Evolutionary conservation across 768 basidiomycete genomes (phyloP).

Genomic region (Pulveroboletus sp.): DNA sequence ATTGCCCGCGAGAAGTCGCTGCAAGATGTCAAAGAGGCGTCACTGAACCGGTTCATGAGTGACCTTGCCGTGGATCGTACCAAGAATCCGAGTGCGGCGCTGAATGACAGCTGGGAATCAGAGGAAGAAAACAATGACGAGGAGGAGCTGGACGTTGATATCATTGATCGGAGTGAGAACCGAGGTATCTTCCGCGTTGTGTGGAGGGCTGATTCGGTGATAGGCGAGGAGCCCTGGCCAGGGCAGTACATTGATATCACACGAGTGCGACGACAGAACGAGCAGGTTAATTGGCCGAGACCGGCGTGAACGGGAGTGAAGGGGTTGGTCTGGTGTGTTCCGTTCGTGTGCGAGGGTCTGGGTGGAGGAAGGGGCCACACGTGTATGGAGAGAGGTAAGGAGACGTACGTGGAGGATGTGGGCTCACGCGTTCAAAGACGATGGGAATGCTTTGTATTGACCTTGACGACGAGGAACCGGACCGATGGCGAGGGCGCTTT

Average conservation of each 20-base stretch:
- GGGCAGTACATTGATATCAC: slow-evolving; percentile 76
- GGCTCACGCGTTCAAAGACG: not conserved
- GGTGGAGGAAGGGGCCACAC: not conserved
- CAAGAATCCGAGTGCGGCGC: slow-evolving; percentile 52
- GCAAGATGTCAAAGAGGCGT: slow-evolving; percentile 66
- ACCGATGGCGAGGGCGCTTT: too few species aligned
- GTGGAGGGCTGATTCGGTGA: slow-evolving; percentile 8
- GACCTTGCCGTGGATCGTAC: slow-evolving; percentile 74
- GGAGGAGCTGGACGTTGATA: slow-evolving; percentile 46
- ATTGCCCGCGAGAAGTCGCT: slow-evolving; percentile 59
- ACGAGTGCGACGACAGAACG: slow-evolving; percentile 49
- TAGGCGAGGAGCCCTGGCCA: slow-evolving; percentile 67
- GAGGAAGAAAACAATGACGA: slow-evolving; percentile 53
- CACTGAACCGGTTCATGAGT: slow-evolving; percentile 69
- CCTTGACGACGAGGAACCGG: slow-evolving; percentile 10
- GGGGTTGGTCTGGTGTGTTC: not conserved
- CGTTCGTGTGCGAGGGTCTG: not conserved
- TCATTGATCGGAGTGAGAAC: slow-evolving; percentile 66
- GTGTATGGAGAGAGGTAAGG: slow-evolving; percentile 2
- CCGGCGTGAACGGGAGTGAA: slow-evolving; percentile 41
- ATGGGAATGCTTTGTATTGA: slow-evolving; percentile 14
- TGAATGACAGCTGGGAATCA: slow-evolving; percentile 59
- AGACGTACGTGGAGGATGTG: not conserved
- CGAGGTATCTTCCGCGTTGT: not conserved
- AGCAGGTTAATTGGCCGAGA: slow-evolving; percentile 66